Conservation (phyloP, 2,329 filamentous ascomycete genomes). For the Corynespora cassiicola region DNA sequence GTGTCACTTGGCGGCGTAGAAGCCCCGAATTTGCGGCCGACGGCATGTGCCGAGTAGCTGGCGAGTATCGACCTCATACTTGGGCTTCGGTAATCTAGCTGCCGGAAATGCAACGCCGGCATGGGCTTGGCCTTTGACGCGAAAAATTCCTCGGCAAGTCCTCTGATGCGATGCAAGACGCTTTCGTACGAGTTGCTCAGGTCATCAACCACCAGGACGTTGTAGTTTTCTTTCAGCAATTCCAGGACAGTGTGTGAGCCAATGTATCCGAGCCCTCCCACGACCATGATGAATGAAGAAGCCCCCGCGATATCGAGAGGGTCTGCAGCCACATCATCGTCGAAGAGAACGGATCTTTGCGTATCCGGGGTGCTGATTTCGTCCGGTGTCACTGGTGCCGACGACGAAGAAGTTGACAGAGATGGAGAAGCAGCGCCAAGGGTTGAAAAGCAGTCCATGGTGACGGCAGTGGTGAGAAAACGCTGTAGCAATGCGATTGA, state of each 20-base stretch:
- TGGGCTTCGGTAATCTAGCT: constrained; percentile 55
- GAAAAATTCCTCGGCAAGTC: constrained; percentile 47
- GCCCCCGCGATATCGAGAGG: constrained; percentile 47
- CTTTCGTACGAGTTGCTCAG: constrained; percentile 54
- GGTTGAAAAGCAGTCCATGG: constrained; percentile 29
- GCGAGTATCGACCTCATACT: constrained; percentile 52
- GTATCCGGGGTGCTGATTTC: constrained; percentile 52
- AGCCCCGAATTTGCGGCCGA: constrained; percentile 22
- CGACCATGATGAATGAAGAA: constrained; percentile 57
- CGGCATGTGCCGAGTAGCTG: constrained; percentile 45
- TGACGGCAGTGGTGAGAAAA: constrained; percentile 16
- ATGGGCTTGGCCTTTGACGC: constrained; percentile 46
- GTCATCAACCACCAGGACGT: constrained; percentile 57
- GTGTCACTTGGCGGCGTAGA: no score
- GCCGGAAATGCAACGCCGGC: constrained; percentile 54
- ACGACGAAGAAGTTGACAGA: constrained; percentile 35
- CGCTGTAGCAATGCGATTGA: constrained; percentile 21
- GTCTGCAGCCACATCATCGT: constrained; percentile 54
- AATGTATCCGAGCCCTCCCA: constrained; percentile 63
- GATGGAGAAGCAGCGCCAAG: constrained; percentile 33
- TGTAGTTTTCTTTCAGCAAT: constrained; percentile 61
- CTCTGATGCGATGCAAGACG: constrained; percentile 45
- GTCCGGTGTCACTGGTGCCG: constrained; percentile 29
- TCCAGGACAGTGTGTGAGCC: constrained; percentile 63
- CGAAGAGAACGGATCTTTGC: constrained; percentile 53